These are phyloP conservation scores for Sicyos baderoa DNA, from an alignment of 306 rosid species.

Conservation along the genomic window DNA sequence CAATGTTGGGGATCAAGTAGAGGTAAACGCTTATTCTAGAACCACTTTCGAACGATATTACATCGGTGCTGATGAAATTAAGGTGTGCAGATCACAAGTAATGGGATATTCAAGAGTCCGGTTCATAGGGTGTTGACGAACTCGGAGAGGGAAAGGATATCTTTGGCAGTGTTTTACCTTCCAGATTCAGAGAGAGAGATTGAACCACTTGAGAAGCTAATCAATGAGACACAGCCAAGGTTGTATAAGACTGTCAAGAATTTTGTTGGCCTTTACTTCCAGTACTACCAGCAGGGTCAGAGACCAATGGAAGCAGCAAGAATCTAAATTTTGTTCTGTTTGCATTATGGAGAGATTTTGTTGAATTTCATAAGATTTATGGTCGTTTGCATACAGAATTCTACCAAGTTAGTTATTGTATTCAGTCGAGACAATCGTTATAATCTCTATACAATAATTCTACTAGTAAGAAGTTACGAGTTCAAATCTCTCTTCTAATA, in stretches of 20 bases:
- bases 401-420: too few relatives aligned
- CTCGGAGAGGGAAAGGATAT: conserved; percentile 43
- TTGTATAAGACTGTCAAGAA: conserved; percentile 38
- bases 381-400: too few relatives aligned
- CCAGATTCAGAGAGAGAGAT: conserved; percentile 46
- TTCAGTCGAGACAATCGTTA: too few relatives aligned
- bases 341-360: too few relatives aligned
- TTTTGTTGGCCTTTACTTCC: conserved; percentile 31
- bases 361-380: too few relatives aligned
- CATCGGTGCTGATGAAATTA: too few relatives aligned
- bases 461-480: too few relatives aligned
- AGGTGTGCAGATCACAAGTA: conserved; percentile 29
- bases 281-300: conserved; percentile 53
- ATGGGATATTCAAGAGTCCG: conserved; percentile 60
- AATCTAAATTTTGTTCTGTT: conserved; percentile 19
- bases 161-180: conserved; percentile 43
- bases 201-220: conserved; percentile 37
- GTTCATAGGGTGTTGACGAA: conserved; percentile 51
- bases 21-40: conserved; percentile 30
- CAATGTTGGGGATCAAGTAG: conserved; percentile 74
- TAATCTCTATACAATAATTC: too few relatives aligned
- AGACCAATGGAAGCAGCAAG: conserved; percentile 53
- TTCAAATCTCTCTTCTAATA: too few relatives aligned
- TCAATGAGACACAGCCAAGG: conserved; percentile 40
- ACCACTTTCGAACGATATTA: too few relatives aligned